A percentile compares a stretch with the other conserved stretches of the same genome.
Evolutionary conservation across 2,329 filamentous ascomycete genomes (phyloP).

Genomic region (Dothiorella sarmentorum): DNA sequence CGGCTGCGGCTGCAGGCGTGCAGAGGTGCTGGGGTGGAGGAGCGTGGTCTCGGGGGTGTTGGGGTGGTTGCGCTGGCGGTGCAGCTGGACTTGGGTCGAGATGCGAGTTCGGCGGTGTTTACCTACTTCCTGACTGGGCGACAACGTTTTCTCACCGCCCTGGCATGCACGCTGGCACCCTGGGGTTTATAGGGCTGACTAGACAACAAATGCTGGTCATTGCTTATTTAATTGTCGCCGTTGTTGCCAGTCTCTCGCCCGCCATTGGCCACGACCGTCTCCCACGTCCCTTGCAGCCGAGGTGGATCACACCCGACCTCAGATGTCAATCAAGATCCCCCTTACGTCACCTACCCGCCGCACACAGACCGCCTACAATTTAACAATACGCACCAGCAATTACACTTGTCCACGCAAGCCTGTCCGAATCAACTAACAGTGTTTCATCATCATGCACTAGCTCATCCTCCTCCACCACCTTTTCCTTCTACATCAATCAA

Average conservation of each 20-base stretch:
- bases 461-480: neutral
- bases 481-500: neutral
- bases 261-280: neutral
- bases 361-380: neutral
- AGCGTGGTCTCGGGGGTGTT: neutral
- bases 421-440: neutral
- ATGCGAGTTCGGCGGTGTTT: conserved; percentile 11
- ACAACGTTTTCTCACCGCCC: conserved; percentile 15
- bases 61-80: neutral
- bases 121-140: conserved; percentile 15
- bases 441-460: neutral
- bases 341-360: conserved; percentile 6
- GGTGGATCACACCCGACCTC: neutral
- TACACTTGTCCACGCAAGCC: neutral
- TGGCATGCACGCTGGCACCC: neutral
- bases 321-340: neutral
- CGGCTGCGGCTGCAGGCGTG: conserved; percentile 3
- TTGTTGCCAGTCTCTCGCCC: neutral
- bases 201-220: too few relatives aligned
- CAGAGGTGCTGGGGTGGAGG: neutral
- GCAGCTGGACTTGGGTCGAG: conserved; percentile 4
- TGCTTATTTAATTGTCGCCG: neutral
- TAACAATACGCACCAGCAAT: neutral
- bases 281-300: conserved; percentile 9
- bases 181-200: neutral